phyloP scores from a whole-genome alignment of 2,329 filamentous ascomycete genomes.

The Ramularia collo-cygni region DNA sequence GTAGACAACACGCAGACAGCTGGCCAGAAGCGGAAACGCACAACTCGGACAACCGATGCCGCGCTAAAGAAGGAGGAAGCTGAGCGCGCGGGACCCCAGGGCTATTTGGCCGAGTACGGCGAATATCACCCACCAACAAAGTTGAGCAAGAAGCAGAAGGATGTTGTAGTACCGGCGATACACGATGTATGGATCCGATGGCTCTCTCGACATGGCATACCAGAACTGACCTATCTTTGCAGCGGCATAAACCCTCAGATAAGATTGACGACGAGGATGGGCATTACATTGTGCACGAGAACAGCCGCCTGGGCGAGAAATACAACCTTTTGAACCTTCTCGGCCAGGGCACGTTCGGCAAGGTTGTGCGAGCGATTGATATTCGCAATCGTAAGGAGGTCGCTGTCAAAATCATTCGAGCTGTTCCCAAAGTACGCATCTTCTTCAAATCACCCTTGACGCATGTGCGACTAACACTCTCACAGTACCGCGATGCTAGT shows the following conservation, averaged over 20 bases:
- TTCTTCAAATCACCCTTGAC: no score
- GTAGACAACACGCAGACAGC: conserved; percentile 55
- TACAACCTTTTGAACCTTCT: conserved; percentile 86
- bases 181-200: conserved; percentile 43
- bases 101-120: conserved; percentile 35
- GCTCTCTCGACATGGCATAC: no score
- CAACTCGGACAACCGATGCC: conserved; percentile 40
- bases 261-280: conserved; percentile 96
- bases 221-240: conserved; percentile 12
- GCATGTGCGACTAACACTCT: conserved; percentile 3
- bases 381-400: conserved; percentile 69
- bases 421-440: conserved; percentile 76
- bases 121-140: conserved; percentile 82
- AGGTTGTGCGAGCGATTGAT: conserved; percentile 91
- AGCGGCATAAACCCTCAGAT: conserved; percentile 35
- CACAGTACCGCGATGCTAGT: conserved; percentile 78
- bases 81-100: conserved; percentile 21
- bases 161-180: conserved; percentile 52
- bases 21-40: conserved; percentile 86
- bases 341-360: conserved; percentile 95
- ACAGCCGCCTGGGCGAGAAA: conserved; percentile 77
- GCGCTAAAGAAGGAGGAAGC: conserved; percentile 28
- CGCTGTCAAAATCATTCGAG: conserved; percentile 96
- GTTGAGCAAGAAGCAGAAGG: conserved; percentile 80
- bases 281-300: conserved; percentile 88